Base-by-base conservation (phyloP, 352 stramenopile species). In the Phytophthora sansomeana region DNA sequence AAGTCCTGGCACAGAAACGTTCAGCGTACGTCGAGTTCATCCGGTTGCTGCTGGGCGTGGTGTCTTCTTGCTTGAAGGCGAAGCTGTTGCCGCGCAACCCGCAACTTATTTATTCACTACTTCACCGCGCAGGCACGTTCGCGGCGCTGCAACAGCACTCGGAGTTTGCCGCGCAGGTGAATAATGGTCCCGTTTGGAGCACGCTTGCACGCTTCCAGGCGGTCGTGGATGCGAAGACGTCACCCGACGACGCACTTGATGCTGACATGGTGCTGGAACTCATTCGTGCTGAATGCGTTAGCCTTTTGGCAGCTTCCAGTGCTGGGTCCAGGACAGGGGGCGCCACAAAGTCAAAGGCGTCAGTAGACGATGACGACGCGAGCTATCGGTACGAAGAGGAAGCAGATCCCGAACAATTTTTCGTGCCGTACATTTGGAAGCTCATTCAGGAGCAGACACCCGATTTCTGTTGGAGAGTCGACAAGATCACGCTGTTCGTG, bases 41-140 rank as follows among this genome's bases (percentile, higher is more conserved):
- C 33, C 84, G 80, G 6, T 65, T 93, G 41, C 48, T 92, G 14
- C 72, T 95, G 17, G 83, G 80, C 8, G 64, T 93, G 35, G 70
- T 91, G 44, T 87, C 79, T 28, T 85, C 83, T 5, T 90, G 81
- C 54, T 60, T 93, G 29, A 91, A 92, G 72, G 30, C 78, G 1
- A 78, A 80, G 35, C 53, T 92, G 43, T 49, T 95, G 57, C 84
- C 83, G 10, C 74, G 81, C 16, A 95, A 95, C 51, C 84, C 87
- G 13, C 87, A 95, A 74, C 81, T 95, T 79, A 93, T 95, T 87
- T 95, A 93, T 88, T 88, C 85, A 29, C 63, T 95, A 10, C 50
- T 95, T 29, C 89, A 95, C 55, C 81, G 80, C 19, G 77, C 80
- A 5, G 75, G 86, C 17, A 86, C 83, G 19, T 91, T 95, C 46